Base-by-base conservation (phyloP, 805 yeast genomes). In the Candida morakotiae region DNA sequence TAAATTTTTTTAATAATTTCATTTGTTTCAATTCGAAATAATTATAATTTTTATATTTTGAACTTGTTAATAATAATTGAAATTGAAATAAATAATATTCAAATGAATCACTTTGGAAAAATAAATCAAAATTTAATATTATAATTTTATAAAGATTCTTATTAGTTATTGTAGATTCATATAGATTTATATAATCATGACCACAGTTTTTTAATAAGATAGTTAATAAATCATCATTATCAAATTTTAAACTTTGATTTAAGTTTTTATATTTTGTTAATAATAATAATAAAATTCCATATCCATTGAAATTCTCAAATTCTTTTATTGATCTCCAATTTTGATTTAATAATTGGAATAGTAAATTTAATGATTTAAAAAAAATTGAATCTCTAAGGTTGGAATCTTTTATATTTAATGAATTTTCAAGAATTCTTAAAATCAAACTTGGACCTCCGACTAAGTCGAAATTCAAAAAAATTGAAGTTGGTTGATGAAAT, bases 281-380 rank as follows among this genome's bases (percentile, higher is more conserved):
- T 7, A 83, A 49, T 0, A 81, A 70, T 0, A 75, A 70, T 1
- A 83, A 51, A 2, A 81, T 67, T 18, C 76, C 77, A 47, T 77
- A 83, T 1, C 88, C 88, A 44, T 72, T 73, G 3, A 65, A 61
- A 13, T 69, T 62, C 45, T 80, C 86, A 50, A 82, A 74, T 42
- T 81, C 87, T 33, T 71, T 70, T 20, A 66, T 55, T 36, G 72
- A 58, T 28, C 79, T 62, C 72, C 81, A 69, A 42, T 74, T 69
- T 21, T 62, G 59, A n/a, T 62, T 53, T 9, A 81, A 51, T 1
- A 74, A 31, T 10, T 53, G 51, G 22, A 81, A 64, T 2, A 81
- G 55, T 0, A 75, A 39, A 2, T 60, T 52, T 5, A 79, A 42
- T 1, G 70, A 49, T 5, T 51, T 45, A 9, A 57, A 52, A 8